Evolutionary conservation across 805 yeast species (phyloP), one percentile per base, ranked within the genome.

Genomic region (Sporopachydermia quercuum): DNA sequence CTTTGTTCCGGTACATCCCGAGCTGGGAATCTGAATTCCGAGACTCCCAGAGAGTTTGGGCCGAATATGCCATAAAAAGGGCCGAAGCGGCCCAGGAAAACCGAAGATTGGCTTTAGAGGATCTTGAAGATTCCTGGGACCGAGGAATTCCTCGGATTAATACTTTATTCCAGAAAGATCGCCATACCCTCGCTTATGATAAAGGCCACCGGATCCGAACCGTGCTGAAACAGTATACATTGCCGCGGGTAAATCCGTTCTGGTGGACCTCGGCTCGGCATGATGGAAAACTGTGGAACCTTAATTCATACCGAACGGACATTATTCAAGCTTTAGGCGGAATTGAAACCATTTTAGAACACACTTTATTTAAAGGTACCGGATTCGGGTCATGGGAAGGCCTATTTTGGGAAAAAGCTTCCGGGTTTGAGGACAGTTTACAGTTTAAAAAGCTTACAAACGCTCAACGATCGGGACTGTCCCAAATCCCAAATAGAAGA

Each of bases 301-400:
- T 91, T 49, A 83, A 82, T 51, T 78, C 94, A 0, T 91, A 91
- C 55, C 68, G 98, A 49, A 78, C 95, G 0, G 99, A 91, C 60
- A 96, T 91, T 2, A 87, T 91, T 36, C 96, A 91, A 58, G 94
- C 97, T 0, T 67, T 91, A 3, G 99, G 99, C 37, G 99, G 99
- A 39, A 82, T 91, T 43, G 96, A 89, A 51, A 85, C 97, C 0
- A 91, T 91, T 53, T 58, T 91, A 44, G 97, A 89, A 52, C 99
- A 91, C 51, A 86, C 97, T 0, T 60, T 91, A 37, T 91, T 91
- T 65, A 85, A 82, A 54, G 99, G 94, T 8, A 91, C 99, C 1
- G 99, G 98, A 0, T 91, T 91, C 53, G 94, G 82, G 49, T 82
- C 93, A 5, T 91, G 98, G 98, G 99, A 91, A 62, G 97, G 98